Percentiles rank a stretch among this genome's conserved stretches.
phyloP scores from a whole-genome alignment of 2,329 filamentous ascomycete species.

The Saccharata proteae region DNA sequence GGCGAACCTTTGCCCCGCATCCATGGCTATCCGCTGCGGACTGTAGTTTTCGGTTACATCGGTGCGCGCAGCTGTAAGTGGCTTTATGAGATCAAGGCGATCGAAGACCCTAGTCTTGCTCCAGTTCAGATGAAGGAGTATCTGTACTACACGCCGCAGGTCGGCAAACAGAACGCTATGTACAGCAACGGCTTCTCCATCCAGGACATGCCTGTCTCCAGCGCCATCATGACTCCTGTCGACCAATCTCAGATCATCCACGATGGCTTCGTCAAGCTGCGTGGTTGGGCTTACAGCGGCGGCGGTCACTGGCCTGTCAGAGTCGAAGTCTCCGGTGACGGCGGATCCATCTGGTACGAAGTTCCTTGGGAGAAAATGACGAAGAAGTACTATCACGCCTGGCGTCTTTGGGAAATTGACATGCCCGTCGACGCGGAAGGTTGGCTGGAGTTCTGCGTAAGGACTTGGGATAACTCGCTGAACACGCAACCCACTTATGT shows the following conservation, averaged over 20 bases:
- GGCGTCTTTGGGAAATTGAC: slow-evolving; percentile 52
- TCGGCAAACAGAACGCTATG: slow-evolving; percentile 53
- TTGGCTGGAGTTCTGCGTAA: slow-evolving; percentile 33
- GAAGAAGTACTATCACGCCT: slow-evolving; percentile 50
- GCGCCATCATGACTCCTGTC: slow-evolving; percentile 53
- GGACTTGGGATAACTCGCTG: slow-evolving; percentile 34
- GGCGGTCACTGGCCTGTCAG: slow-evolving; percentile 40
- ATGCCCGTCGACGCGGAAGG: slow-evolving; percentile 44
- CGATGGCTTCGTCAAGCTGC: slow-evolving; percentile 44
- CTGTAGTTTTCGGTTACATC: slow-evolving; percentile 54
- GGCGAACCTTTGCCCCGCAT: slow-evolving; percentile 50
- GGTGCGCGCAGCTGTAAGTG: slow-evolving; percentile 53
- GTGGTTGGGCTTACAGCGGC: slow-evolving; percentile 34
- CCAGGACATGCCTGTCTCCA: slow-evolving; percentile 60
- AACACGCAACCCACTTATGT: slow-evolving; percentile 35
- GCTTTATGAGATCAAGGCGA: slow-evolving; percentile 51
- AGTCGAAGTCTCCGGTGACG: slow-evolving; percentile 52
- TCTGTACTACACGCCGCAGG: slow-evolving; percentile 55
- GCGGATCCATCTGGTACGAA: slow-evolving; percentile 52
- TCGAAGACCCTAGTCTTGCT: slow-evolving; percentile 41
- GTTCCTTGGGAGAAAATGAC: slow-evolving; percentile 49
- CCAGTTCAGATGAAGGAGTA: slow-evolving; percentile 56
- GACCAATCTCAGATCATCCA: slow-evolving; percentile 51
- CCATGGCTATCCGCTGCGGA: slow-evolving; percentile 52
- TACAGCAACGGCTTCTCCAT: slow-evolving; percentile 52